Evolutionary conservation across 768 basidiomycete genomes (phyloP), one percentile per base, ranked within the genome.

Genomic region (Suillus placidus): DNA sequence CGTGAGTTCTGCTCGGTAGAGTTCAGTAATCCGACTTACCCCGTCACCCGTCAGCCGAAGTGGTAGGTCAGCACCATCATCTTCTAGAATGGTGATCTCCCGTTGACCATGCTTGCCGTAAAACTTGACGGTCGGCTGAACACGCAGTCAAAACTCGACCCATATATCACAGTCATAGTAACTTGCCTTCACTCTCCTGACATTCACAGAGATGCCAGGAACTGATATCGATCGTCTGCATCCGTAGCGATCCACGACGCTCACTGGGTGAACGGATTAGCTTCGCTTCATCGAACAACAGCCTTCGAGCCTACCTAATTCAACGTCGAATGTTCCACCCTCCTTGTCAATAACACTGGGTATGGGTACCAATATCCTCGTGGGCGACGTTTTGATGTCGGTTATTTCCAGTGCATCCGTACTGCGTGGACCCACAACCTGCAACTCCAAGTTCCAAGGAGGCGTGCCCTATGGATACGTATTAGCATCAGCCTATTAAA

Each of bases 31-130:
- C 23, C 18, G 4, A 80, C 89, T 67, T 77, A 97, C 96, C 57
- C 89, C 91, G 75, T 96, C 92, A 6, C 97, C 97, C 23, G 95
- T 96, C 61, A 99, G 79, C 34, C 95, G 86, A 49, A 98, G 78
- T 45, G 95, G 95, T 13, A 98, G 82, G 42, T 80, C 83, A 0
- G 89, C 89, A 45, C 80, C 78, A 65, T 94, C 90, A 51, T 89
- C 86, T 71, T 96, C 91, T 8, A 94, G 82, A 18, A 95, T 84
- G 6, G 87, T 85, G 9, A 89, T 78, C 52, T 80, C 81, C 8
- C 87, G 85, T 66, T 84, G 82, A 61, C 82, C 80, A 13, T 82
- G 80, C 69, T 84, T 85, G 40, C 90, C 88, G 71, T 95, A 95
- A 76, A 97, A 97, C 75, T 88, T 88, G 26, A 83, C 95, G 1